Conservation (phyloP, 192 early-diverging fungal genomes). For the Backusella australiensis region DNA sequence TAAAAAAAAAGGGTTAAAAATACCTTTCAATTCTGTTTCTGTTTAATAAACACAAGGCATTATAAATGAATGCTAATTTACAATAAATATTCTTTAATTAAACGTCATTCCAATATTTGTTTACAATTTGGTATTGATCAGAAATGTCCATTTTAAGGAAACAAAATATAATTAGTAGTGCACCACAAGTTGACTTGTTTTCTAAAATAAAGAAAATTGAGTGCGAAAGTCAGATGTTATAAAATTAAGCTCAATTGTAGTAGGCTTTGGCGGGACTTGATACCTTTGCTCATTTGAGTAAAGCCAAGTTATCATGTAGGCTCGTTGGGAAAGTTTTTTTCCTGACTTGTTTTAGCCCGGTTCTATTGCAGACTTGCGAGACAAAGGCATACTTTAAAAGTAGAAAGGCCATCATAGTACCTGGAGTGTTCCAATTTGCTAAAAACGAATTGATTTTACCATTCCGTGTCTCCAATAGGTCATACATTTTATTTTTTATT, state of each 20-base stretch:
- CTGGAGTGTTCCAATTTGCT: conserved; percentile 1
- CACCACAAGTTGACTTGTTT: not conserved
- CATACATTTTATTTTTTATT: conserved; percentile 16
- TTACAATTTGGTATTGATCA: not conserved
- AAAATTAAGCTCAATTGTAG: not conserved
- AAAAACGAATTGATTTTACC: not conserved
- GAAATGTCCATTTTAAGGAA: not conserved
- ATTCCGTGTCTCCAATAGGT: conserved; percentile 32
- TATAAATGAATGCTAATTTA: not conserved
- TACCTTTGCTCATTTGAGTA: not conserved
- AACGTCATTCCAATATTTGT: not conserved
- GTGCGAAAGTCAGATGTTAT: too few relatives aligned
- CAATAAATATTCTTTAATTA: not conserved
- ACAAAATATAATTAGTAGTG: not conserved
- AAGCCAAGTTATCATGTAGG: conserved; percentile 16
- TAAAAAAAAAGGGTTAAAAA: not conserved
- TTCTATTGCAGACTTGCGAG: conserved; percentile 11
- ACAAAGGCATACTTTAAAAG: not conserved
- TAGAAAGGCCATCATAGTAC: conserved; percentile 34
- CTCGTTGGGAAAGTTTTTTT: conserved; percentile 27
- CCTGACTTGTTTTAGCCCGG: conserved; percentile 22
- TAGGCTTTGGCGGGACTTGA: conserved; percentile 7
- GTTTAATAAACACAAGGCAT: not conserved
- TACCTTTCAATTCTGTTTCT: not conserved
- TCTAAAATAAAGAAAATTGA: not conserved